phyloP scores from a whole-genome alignment of 176 grass and related monocot species.

The Triticum timopheevii region DNA sequence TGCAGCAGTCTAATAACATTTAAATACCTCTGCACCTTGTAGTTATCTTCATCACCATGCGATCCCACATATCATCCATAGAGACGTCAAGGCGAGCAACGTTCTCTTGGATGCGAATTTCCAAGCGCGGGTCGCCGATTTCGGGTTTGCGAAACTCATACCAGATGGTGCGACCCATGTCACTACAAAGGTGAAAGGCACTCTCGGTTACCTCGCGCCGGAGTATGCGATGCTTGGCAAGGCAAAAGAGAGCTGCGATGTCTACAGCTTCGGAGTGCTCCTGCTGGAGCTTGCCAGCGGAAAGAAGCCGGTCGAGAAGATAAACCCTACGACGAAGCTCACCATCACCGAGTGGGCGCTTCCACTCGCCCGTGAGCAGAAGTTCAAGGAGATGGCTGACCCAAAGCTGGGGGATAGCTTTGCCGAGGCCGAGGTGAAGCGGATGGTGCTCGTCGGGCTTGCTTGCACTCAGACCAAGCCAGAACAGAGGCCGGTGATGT shows the following conservation, averaged over 20 bases:
- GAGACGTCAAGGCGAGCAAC: constrained; percentile 88
- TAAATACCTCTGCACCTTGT: neutral
- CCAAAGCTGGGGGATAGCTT: constrained; percentile 57
- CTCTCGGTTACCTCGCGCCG: constrained; percentile 84
- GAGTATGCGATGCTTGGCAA: constrained; percentile 95
- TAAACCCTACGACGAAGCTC: constrained; percentile 58
- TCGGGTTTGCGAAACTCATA: constrained; percentile 88
- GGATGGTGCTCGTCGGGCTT: constrained; percentile 69
- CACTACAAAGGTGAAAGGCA: constrained; percentile 94
- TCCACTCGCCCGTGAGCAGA: constrained; percentile 50
- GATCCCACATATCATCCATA: constrained; percentile 78
- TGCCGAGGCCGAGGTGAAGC: constrained; percentile 61
- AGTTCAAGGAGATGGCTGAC: constrained; percentile 79
- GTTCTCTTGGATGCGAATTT: constrained; percentile 70
- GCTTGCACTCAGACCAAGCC: constrained; percentile 57
- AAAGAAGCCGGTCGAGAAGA: constrained; percentile 73
- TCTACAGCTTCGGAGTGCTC: constrained; percentile 81
- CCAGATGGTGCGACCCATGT: constrained; percentile 90
- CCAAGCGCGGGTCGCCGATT: constrained; percentile 73
- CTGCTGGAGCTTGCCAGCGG: constrained; percentile 75
- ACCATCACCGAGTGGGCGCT: constrained; percentile 69
- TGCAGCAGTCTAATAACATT: constrained; percentile 1
- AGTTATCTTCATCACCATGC: constrained; percentile 87
- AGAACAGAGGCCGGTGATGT: constrained; percentile 73
- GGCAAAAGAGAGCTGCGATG: constrained; percentile 77